Evolutionary conservation across 2,329 filamentous ascomycete genomes (phyloP).

Genomic region (Aspergillus tubingensis): DNA sequence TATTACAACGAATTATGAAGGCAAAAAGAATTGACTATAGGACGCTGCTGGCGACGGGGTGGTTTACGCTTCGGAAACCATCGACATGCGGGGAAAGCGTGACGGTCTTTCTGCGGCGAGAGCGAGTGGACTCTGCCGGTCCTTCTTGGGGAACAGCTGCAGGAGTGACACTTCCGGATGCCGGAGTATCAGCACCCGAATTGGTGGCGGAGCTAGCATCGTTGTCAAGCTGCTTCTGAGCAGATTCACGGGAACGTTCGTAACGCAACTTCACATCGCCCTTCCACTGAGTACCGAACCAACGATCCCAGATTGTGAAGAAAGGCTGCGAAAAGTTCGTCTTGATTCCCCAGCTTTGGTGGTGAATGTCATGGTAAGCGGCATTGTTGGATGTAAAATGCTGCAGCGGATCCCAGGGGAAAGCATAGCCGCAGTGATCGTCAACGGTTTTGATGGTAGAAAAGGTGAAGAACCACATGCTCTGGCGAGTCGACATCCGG

Average conservation of each 20-base stretch:
- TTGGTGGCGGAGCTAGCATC: constrained; percentile 35
- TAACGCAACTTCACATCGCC: constrained; percentile 65
- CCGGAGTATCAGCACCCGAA: constrained; percentile 27
- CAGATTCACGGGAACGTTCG: constrained; percentile 56
- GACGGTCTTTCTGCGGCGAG: constrained; percentile 40
- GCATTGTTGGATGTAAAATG: constrained; percentile 93
- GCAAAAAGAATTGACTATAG: constrained; percentile 26
- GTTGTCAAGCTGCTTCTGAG: constrained; percentile 58
- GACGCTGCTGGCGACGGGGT: constrained; percentile 44
- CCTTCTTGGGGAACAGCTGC: constrained; percentile 30
- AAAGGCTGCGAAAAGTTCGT: constrained; percentile 53
- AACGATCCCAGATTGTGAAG: constrained; percentile 91
- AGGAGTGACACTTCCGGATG: constrained; percentile 25
- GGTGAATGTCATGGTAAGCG: constrained; percentile 95
- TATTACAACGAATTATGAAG: neutral
- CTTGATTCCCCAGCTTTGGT: constrained; percentile 99
- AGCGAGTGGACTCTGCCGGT: constrained; percentile 28
- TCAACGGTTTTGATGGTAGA: constrained; percentile 96
- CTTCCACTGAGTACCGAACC: constrained; percentile 80
- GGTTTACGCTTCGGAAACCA: constrained; percentile 37
- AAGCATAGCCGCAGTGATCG: constrained; percentile 94
- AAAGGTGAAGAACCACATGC: constrained; percentile 84
- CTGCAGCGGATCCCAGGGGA: constrained; percentile 94
- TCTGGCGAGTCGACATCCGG: constrained; percentile 80
- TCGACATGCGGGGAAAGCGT: constrained; percentile 34